Percentiles rank a stretch among this genome's conserved stretches.
These are phyloP conservation scores for Lentinula guzmanii DNA, from an alignment of 768 basidiomycete species.

Conservation along the genomic window DNA sequence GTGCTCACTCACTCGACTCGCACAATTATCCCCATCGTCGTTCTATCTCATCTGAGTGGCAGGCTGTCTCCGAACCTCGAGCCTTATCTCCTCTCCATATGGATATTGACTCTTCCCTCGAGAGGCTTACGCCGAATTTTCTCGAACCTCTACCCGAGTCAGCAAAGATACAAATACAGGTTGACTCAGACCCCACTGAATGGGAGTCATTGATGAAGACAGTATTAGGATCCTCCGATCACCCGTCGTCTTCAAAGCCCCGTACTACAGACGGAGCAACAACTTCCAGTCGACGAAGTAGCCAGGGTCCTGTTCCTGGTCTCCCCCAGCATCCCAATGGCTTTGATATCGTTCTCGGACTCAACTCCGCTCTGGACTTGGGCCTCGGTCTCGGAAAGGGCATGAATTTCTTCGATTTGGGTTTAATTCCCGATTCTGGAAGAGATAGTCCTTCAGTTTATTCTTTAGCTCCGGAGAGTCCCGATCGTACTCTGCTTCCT, in stretches of 20 bases:
- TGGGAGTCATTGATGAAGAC: constrained; percentile 6
- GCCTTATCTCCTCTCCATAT: constrained; percentile 4
- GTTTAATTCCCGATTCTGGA: neutral
- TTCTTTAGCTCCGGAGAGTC: constrained; percentile 4
- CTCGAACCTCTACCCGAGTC: constrained; percentile 3
- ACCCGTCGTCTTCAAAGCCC: neutral
- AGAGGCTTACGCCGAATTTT: neutral
- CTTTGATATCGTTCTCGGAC: constrained; percentile 2
- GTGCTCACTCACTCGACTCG: constrained; percentile 1
- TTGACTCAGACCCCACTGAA: constrained; percentile 3
- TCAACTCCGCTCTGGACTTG: constrained; percentile 2
- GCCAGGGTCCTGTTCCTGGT: constrained; percentile 2
- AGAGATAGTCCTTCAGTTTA: constrained; percentile 6
- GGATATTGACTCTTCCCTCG: neutral
- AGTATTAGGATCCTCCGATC: neutral
- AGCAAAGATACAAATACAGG: constrained; percentile 2
- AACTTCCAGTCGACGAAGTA: neutral
- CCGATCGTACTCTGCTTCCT: neutral
- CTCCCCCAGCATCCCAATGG: constrained; percentile 4
- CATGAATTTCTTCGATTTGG: constrained; percentile 4
- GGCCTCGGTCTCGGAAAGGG: constrained; percentile 3
- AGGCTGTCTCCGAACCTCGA: neutral
- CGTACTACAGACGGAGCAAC: neutral
- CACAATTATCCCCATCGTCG: constrained; percentile 1
- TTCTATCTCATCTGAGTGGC: neutral